These are phyloP conservation scores for Chenopodium quinoa DNA, from an alignment of 148 eudicot genomes.

Conservation along the genomic window DNA sequence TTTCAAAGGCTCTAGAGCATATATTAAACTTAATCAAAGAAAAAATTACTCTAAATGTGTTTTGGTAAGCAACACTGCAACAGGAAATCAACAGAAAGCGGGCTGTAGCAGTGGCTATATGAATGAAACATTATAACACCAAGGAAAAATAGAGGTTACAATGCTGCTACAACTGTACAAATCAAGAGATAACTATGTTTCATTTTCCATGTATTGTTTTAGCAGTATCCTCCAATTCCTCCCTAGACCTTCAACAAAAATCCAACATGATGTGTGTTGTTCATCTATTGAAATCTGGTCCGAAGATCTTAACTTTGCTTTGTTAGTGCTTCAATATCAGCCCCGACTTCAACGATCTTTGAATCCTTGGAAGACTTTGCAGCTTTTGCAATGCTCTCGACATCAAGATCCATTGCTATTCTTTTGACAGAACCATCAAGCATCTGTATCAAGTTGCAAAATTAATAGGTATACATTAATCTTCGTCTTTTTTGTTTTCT, in stretches of 20 bases:
- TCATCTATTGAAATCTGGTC: not conserved
- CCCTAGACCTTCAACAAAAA: not conserved
- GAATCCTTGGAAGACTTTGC: conserved; percentile 68
- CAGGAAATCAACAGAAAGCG: not conserved
- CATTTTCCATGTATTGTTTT: not conserved
- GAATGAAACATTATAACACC: not conserved
- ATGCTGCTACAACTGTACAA: conserved; percentile 18
- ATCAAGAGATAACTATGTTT: not conserved
- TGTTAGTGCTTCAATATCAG: conserved; percentile 59
- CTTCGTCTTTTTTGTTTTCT: no score
- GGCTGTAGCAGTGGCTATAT: not conserved
- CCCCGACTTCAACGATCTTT: conserved; percentile 84
- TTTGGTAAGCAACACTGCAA: not conserved
- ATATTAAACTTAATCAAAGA: not conserved
- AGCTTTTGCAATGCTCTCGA: conserved; percentile 67
- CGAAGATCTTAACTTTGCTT: conserved; percentile 25
- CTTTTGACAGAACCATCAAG: conserved; percentile 73
- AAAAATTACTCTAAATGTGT: no score
- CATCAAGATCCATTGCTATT: conserved; percentile 84
- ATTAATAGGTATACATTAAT: not conserved
- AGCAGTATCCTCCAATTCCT: not conserved
- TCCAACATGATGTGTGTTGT: not conserved
- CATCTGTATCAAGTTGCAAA: conserved; percentile 48
- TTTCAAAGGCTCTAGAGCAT: not conserved
- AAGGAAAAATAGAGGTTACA: not conserved